Base-by-base conservation (phyloP, 768 basidiomycete species). In the Amyloporia xantha region DNA sequence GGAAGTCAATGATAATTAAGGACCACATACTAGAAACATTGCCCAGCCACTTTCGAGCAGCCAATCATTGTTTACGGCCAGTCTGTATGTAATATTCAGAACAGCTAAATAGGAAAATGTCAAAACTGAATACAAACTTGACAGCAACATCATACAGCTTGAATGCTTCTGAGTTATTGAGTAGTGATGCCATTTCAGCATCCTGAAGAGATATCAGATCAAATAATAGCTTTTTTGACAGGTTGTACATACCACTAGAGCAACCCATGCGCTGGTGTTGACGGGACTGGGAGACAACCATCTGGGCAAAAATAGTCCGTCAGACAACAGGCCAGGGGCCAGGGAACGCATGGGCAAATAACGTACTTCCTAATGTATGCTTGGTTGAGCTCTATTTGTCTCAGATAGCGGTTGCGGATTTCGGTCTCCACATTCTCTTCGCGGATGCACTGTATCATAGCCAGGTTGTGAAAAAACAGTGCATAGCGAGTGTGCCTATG, bases 281-380 rank as follows among this genome's bases (percentile, higher is more conserved):
- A 83, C 77, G 9, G 84, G 81, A 54, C 82, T 82, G 1, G 83
- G 76, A 0, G 82, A 80, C 7, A 81, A 58, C 86, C 86, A 88
- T 52, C 83, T 84, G 41, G 2, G 28, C 36, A n/a, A 7, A 5
- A 11, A 40, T 30, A 39, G 27, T 10, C 13, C 11, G 25, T 13
- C 20, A 42, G n/a, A 3, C 17, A 39, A 21, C 38, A 41, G 33
- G 4, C 30, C 15, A 38, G 21, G 15, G 27, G 23, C 7, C 17
- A 46, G 10, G 19, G 10, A 19, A 42, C 12, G 17, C 25, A 20
- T 10, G 20, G 11, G 30, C 38, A 35, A 20, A 23, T 28, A 4
- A 65, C 70, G 26, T 56, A 81, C 83, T 74, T 79, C 54, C 74
- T 70, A 49, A 84, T 76, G 55, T 76, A 84, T 10, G 61, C 58